phyloP scores from a whole-genome alignment of 805 yeast genomes.

The Candida ficus region DNA sequence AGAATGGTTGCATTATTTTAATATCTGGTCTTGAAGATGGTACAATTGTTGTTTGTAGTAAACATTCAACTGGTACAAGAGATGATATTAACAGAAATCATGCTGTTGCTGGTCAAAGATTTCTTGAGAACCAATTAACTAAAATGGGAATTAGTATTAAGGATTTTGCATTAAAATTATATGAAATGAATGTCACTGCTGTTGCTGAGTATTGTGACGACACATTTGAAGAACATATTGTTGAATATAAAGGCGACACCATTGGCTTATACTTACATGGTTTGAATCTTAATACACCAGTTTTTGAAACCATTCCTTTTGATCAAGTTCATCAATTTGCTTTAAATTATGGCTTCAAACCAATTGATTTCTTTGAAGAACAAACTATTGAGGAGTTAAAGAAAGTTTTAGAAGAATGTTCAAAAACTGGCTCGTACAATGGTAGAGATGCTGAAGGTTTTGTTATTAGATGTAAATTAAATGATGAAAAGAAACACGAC shows the following conservation, averaged over 20 bases:
- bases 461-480: slow-evolving; percentile 64
- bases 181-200: slow-evolving; percentile 60
- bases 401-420: slow-evolving; percentile 48
- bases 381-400: slow-evolving; percentile 37
- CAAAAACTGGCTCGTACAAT: slow-evolving; percentile 64
- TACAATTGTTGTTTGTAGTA: slow-evolving; percentile 79
- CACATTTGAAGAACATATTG: slow-evolving; percentile 85
- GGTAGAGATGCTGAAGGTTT: slow-evolving; percentile 86
- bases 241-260: slow-evolving; percentile 57
- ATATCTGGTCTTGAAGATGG: slow-evolving; percentile 76
- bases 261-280: slow-evolving; percentile 93
- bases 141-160: slow-evolving; percentile 31
- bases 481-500: slow-evolving; percentile 28
- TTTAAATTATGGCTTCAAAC: slow-evolving; percentile 60
- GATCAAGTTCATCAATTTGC: slow-evolving; percentile 58
- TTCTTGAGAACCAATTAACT: slow-evolving; percentile 49
- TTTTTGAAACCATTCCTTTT: slow-evolving; percentile 63
- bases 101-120: slow-evolving; percentile 64
- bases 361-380: slow-evolving; percentile 43
- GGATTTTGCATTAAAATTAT: slow-evolving; percentile 54
- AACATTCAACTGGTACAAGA: slow-evolving; percentile 77
- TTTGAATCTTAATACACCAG: slow-evolving; percentile 59
- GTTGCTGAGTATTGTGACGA: slow-evolving; percentile 95
- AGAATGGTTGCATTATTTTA: slow-evolving; percentile 90
- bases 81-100: slow-evolving; percentile 58